These are phyloP conservation scores for Acanthamoeba divionensis DNA, from an alignment of 208 protist genomes.

Conservation along the genomic window DNA sequence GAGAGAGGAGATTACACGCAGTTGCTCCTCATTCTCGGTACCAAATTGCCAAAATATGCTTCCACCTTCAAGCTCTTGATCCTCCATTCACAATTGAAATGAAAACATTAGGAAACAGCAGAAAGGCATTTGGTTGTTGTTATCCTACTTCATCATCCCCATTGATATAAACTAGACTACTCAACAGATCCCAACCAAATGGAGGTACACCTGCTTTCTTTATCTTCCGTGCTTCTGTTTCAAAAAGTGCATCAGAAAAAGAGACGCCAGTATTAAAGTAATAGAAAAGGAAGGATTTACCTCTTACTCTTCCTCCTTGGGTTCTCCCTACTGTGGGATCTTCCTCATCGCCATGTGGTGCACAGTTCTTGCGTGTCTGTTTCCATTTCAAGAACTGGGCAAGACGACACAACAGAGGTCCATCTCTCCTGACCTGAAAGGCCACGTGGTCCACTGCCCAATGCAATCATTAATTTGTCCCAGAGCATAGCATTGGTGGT, in stretches of 20 bases:
- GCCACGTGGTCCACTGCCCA: conserved; percentile 1
- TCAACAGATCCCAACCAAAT: neutral
- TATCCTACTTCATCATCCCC: neutral
- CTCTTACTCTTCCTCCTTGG: neutral
- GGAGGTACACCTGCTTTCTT: neutral
- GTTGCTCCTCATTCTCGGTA: neutral
- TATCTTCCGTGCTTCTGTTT: neutral
- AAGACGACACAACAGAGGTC: neutral
- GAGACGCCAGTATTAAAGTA: neutral
- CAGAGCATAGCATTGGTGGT: neutral
- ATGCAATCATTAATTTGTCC: neutral
- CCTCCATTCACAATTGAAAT: neutral
- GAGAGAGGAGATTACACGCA: neutral
- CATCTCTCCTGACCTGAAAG: conserved; percentile 3
- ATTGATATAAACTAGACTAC: neutral
- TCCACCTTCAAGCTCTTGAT: neutral
- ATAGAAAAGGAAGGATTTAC: neutral
- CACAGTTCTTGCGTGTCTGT: conserved; percentile 44
- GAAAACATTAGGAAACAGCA: neutral
- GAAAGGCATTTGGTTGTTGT: neutral
- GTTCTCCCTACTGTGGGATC: neutral
- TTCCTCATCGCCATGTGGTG: neutral
- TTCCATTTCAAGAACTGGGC: conserved; percentile 48
- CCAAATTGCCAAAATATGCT: neutral
- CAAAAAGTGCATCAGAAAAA: neutral